Evolutionary conservation across 495 filamentous ascomycete species (phyloP).

Genomic region (Lophium mytilinum): DNA sequence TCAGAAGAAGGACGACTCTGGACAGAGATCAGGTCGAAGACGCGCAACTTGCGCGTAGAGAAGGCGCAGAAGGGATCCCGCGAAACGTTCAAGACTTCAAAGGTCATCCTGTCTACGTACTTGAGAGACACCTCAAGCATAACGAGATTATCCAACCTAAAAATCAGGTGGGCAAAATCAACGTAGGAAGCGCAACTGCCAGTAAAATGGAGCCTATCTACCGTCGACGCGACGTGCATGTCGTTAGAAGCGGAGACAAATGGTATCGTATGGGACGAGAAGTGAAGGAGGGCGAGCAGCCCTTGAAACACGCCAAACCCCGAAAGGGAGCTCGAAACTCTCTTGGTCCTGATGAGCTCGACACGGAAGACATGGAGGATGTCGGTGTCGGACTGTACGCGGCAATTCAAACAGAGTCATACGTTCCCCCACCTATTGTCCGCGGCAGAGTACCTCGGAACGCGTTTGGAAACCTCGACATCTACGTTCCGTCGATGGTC

Average conservation of each 20-base stretch:
- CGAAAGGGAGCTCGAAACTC: constrained; percentile 29
- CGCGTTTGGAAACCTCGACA: constrained; percentile 76
- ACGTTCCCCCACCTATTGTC: constrained; percentile 65
- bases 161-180: constrained; percentile 65
- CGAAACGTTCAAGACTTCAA: constrained; percentile 87
- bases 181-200: constrained; percentile 53
- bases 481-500: constrained; percentile 90
- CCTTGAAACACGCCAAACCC: constrained; percentile 56
- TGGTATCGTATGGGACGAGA: constrained; percentile 85
- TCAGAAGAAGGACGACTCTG: constrained; percentile 36
- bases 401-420: constrained; percentile 64
- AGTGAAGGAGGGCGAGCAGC: constrained; percentile 60
- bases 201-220: constrained; percentile 60
- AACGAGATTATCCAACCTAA: constrained; percentile 73
- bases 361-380: constrained; percentile 26
- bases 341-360: constrained; percentile 5
- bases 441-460: constrained; percentile 76
- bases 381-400: constrained; percentile 57
- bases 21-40: constrained; percentile 66
- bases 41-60: constrained; percentile 59
- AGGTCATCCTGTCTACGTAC: constrained; percentile 79
- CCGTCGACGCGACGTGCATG: constrained; percentile 67
- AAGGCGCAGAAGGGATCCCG: constrained; percentile 78
- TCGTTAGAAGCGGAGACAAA: constrained; percentile 64
- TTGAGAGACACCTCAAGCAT: constrained; percentile 78